phyloP scores from a whole-genome alignment of 1,139 yeast genomes.

The Neolecta irregularis region DNA sequence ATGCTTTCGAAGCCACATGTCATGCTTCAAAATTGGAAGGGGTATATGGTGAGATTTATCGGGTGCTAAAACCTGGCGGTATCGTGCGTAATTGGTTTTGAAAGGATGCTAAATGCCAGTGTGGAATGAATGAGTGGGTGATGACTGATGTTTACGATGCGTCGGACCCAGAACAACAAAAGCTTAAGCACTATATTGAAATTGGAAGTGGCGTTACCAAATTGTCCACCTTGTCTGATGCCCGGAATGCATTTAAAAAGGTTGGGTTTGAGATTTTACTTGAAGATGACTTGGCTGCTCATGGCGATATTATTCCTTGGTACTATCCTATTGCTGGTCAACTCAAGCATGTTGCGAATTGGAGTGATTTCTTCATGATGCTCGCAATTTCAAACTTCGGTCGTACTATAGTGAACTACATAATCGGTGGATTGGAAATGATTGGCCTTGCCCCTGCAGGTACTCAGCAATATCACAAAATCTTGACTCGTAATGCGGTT shows the following conservation, averaged over 20 bases:
- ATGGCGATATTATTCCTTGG: slow-evolving; percentile 78
- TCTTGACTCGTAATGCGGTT: slow-evolving; percentile 93
- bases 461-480: slow-evolving; percentile 74
- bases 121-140: slow-evolving; percentile 99
- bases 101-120: too few relatives aligned
- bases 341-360: slow-evolving; percentile 66
- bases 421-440: too few relatives aligned
- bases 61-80: slow-evolving; percentile 95
- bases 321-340: slow-evolving; percentile 94
- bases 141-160: slow-evolving; percentile 92
- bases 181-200: slow-evolving; percentile 92
- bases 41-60: slow-evolving; percentile 86
- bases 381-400: too few relatives aligned
- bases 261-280: slow-evolving; percentile 77
- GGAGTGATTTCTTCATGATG: slow-evolving; percentile 64
- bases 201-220: slow-evolving; percentile 98
- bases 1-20: slow-evolving; percentile 96
- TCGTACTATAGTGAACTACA: too few relatives aligned
- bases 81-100: too few relatives aligned
- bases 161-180: slow-evolving; percentile 73
- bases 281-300: slow-evolving; percentile 69
- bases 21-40: slow-evolving; percentile 96
- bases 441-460: slow-evolving; percentile 88
- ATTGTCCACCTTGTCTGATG: slow-evolving; percentile 77
- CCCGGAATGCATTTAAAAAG: slow-evolving; percentile 65